Conservation (phyloP, 1,284 basidiomycete genomes). For the Leccinum angustisporum region DNA sequence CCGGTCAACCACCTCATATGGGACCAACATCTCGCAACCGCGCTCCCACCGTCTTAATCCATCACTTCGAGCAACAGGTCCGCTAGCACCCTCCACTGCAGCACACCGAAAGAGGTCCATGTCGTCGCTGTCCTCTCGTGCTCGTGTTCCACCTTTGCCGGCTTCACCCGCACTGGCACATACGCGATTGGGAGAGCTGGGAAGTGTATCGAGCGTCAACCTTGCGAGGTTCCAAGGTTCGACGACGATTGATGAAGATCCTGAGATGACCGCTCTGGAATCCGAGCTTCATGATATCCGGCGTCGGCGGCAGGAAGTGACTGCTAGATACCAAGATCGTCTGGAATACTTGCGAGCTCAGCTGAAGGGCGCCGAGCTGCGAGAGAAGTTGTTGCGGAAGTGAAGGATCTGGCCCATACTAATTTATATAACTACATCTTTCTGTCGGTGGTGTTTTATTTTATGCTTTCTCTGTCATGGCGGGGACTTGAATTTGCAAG, state of each 20-base stretch:
- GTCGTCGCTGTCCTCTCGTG: constrained; percentile 48
- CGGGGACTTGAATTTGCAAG: no score
- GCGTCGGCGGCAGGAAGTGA: constrained; percentile 60
- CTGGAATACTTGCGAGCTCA: constrained; percentile 69
- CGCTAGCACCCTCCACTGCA: constrained; percentile 16
- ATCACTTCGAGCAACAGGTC: constrained; percentile 21
- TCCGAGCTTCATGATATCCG: constrained; percentile 61
- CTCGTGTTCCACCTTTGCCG: constrained; percentile 23
- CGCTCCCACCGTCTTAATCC: constrained; percentile 33
- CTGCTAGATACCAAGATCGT: constrained; percentile 60
- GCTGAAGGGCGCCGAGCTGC: constrained; percentile 71
- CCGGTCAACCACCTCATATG: constrained; percentile 32
- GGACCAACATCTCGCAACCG: constrained; percentile 35
- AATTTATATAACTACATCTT: neutral
- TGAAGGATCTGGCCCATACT: constrained; percentile 28
- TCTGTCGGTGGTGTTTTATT: constrained; percentile 10
- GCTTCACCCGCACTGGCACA: constrained; percentile 20
- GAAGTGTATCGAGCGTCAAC: constrained; percentile 47
- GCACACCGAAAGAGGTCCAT: constrained; percentile 48
- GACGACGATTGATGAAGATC: constrained; percentile 39
- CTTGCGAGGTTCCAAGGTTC: constrained; percentile 50
- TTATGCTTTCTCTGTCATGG: constrained; percentile 14
- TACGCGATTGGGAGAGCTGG: constrained; percentile 33
- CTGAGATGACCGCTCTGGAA: constrained; percentile 35
- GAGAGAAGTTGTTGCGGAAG: constrained; percentile 64